Evolutionary conservation across 495 filamentous ascomycete species (phyloP).

Genomic region (Staphylotrichum longicolle): DNA sequence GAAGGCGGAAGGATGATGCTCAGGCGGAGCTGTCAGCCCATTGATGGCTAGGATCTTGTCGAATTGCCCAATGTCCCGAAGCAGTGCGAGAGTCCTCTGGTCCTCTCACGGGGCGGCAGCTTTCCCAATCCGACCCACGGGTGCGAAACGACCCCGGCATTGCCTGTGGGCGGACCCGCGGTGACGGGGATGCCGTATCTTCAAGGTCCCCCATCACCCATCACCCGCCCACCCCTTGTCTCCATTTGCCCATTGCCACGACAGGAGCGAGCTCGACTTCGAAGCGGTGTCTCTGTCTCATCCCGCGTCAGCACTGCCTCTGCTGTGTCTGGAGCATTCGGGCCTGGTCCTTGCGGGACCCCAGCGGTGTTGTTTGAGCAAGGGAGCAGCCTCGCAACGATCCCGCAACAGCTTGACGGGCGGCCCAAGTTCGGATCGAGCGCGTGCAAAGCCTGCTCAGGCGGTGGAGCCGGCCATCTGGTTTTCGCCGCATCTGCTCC

Average conservation of each 20-base stretch:
- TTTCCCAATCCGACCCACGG: not conserved
- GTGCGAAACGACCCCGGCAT: not conserved
- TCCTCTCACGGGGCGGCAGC: not conserved
- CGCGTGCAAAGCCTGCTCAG: conserved; percentile 9
- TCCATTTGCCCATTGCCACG: too few relatives aligned
- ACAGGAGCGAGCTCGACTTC: too few relatives aligned
- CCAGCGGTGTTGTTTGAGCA: too few relatives aligned
- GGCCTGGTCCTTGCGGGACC: too few relatives aligned
- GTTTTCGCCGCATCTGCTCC: conserved; percentile 13
- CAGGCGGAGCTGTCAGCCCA: conserved; percentile 12
- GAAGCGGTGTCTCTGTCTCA: not conserved
- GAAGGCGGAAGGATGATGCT: not conserved
- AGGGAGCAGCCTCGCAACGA: too few relatives aligned
- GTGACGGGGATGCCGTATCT: not conserved
- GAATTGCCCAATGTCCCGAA: not conserved
- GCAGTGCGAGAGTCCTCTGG: too few relatives aligned
- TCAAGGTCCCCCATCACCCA: too few relatives aligned
- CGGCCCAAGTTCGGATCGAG: not conserved
- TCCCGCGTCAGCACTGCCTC: not conserved
- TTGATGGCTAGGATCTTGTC: not conserved
- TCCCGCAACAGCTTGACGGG: not conserved
- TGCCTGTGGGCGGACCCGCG: not conserved
- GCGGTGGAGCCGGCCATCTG: conserved; percentile 6
- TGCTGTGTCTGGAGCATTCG: not conserved
- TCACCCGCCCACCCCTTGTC: not conserved